These are phyloP conservation scores for Orobanche coerulescens DNA, from an alignment of 257 asterid genomes.

Conservation along the genomic window DNA sequence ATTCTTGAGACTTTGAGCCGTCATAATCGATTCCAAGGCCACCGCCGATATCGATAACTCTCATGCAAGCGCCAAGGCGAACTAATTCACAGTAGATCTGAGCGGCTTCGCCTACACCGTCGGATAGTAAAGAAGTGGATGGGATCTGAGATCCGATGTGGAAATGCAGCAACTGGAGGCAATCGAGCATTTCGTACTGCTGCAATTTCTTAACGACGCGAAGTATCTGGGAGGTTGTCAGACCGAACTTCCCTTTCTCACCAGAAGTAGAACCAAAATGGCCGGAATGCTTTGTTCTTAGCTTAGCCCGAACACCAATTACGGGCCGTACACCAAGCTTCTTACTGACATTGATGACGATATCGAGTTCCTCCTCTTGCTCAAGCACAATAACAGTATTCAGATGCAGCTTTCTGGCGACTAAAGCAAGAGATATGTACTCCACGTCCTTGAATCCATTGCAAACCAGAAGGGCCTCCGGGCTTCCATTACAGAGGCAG, in stretches of 20 bases:
- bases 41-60: constrained; percentile 83
- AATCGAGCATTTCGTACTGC: constrained; percentile 67
- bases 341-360: constrained; percentile 58
- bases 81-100: constrained; percentile 78
- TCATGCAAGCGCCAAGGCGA: constrained; percentile 84
- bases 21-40: constrained; percentile 95
- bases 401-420: constrained; percentile 65
- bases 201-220: constrained; percentile 70
- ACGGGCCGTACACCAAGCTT: constrained; percentile 72
- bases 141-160: constrained; percentile 98
- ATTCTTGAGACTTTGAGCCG: constrained; percentile 71
- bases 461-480: constrained; percentile 71
- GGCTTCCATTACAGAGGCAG: constrained; percentile 69
- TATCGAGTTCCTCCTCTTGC: constrained; percentile 84
- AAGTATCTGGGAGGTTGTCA: constrained; percentile 71
- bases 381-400: constrained; percentile 86
- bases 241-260: constrained; percentile 91
- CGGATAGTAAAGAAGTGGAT: constrained; percentile 55
- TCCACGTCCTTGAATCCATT: constrained; percentile 93
- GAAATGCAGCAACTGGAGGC: constrained; percentile 84
- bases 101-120: constrained; percentile 86
- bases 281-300: constrained; percentile 85
- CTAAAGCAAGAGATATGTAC: constrained; percentile 71
- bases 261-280: constrained; percentile 99
- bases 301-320: constrained; percentile 82